Conservation (phyloP, 2,329 filamentous ascomycete genomes). For the Knoxdaviesia proteae region DNA sequence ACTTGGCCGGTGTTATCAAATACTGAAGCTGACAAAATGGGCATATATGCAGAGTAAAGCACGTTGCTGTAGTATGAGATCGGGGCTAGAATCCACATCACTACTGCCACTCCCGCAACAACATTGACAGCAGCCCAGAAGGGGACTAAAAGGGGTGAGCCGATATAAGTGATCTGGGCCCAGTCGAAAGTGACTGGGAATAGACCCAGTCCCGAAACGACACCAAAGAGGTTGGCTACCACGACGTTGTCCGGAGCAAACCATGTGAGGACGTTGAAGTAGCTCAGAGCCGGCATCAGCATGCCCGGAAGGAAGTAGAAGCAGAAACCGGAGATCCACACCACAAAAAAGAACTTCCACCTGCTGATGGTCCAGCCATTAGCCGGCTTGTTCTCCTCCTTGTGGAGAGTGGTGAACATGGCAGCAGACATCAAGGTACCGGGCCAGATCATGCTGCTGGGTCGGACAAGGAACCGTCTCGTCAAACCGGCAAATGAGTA, state of each 20-base stretch:
- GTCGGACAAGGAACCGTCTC: conserved; percentile 61
- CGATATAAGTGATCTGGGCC: conserved; percentile 77
- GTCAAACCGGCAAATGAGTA: conserved; percentile 74
- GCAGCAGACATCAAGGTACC: conserved; percentile 72
- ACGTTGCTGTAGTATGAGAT: conserved; percentile 64
- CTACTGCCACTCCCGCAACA: conserved; percentile 54
- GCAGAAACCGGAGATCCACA: conserved; percentile 48
- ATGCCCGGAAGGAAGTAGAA: conserved; percentile 78
- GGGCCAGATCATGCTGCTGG: conserved; percentile 82
- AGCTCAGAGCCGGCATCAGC: conserved; percentile 65
- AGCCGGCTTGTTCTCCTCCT: conserved; percentile 60
- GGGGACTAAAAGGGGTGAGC: conserved; percentile 62
- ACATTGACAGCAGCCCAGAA: conserved; percentile 80
- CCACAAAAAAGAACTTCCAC: conserved; percentile 64
- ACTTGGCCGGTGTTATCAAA: conserved; percentile 68
- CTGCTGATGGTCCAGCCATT: conserved; percentile 68
- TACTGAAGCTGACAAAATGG: conserved; percentile 64
- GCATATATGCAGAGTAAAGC: conserved; percentile 68
- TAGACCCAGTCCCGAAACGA: conserved; percentile 63
- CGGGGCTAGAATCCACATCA: conserved; percentile 72
- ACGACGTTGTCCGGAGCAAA: conserved; percentile 74
- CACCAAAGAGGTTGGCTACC: conserved; percentile 68
- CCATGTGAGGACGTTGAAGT: conserved; percentile 80
- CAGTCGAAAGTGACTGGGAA: conserved; percentile 82
- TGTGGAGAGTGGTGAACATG: conserved; percentile 76